Percentiles rank a stretch among this genome's conserved stretches.
phyloP scores from a whole-genome alignment of 495 filamentous ascomycete species.

The Zalerion maritima region DNA sequence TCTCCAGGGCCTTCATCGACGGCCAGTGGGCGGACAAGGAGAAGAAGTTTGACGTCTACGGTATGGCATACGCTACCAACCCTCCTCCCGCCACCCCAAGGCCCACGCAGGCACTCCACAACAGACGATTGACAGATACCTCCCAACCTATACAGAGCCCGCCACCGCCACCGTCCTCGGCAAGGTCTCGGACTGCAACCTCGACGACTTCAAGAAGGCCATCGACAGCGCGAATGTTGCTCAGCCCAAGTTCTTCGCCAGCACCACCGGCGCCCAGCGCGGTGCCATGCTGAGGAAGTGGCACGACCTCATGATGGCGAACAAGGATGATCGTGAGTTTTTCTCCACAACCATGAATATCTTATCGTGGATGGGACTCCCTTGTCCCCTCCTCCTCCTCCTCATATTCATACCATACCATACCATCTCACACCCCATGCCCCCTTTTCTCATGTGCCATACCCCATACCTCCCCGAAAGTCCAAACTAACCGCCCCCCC shows the following conservation, averaged over 20 bases:
- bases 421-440: too few relatives aligned
- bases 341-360: slow-evolving; percentile 56
- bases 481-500: neutral
- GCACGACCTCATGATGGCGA: slow-evolving; percentile 63
- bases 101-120: too few relatives aligned
- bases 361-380: neutral
- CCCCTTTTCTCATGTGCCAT: too few relatives aligned
- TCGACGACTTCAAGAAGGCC: slow-evolving; percentile 13
- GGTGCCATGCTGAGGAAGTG: slow-evolving; percentile 57
- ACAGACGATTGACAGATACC: neutral
- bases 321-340: slow-evolving; percentile 41
- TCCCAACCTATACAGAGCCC: slow-evolving; percentile 5
- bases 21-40: slow-evolving; percentile 5
- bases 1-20: slow-evolving; percentile 6
- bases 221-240: slow-evolving; percentile 12
- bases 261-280: slow-evolving; percentile 50
- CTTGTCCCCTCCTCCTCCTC: too few relatives aligned
- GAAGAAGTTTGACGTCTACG: slow-evolving; percentile 9
- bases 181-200: slow-evolving; percentile 4
- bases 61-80: slow-evolving; percentile 3
- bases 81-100: too few relatives aligned
- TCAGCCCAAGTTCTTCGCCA: slow-evolving; percentile 36
- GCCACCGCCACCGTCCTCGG: slow-evolving; percentile 6
- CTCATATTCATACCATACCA: too few relatives aligned
- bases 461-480: slow-evolving; percentile 4